phyloP scores from a whole-genome alignment of 768 basidiomycete species.

The Mycena leptocephala region DNA sequence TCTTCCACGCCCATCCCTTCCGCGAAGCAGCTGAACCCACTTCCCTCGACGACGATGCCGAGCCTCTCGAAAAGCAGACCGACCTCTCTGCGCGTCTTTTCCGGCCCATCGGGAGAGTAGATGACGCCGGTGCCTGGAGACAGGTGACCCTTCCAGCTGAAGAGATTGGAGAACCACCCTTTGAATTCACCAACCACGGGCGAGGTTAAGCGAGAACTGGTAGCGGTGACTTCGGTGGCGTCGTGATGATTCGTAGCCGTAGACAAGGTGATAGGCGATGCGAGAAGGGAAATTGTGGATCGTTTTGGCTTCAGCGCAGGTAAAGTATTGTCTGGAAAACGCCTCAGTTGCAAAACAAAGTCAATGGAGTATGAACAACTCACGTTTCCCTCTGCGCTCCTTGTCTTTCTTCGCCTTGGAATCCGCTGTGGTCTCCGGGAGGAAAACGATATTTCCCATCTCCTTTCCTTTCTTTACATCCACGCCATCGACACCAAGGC shows the following conservation, averaged over 20 bases:
- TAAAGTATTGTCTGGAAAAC: slow-evolving; percentile 44
- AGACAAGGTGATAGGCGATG: slow-evolving; percentile 65
- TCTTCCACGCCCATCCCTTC: slow-evolving; percentile 40
- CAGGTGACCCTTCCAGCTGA: slow-evolving; percentile 85
- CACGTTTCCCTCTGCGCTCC: slow-evolving; percentile 72
- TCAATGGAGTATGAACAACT: slow-evolving; percentile 44
- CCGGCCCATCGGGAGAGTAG: slow-evolving; percentile 72
- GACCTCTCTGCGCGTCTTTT: slow-evolving; percentile 76
- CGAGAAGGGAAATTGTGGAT: slow-evolving; percentile 59
- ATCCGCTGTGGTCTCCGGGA: slow-evolving; percentile 41
- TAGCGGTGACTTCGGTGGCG: slow-evolving; percentile 44
- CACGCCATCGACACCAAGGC: slow-evolving; percentile 53
- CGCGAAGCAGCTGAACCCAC: slow-evolving; percentile 45
- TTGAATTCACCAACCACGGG: slow-evolving; percentile 90
- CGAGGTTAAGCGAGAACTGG: slow-evolving; percentile 62
- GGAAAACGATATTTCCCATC: slow-evolving; percentile 65
- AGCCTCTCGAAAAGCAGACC: slow-evolving; percentile 75
- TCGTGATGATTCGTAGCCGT: slow-evolving; percentile 54
- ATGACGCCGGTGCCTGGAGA: slow-evolving; percentile 52
- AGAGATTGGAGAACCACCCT: slow-evolving; percentile 96
- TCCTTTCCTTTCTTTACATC: slow-evolving; percentile 57
- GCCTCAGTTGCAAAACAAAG: slow-evolving; percentile 5
- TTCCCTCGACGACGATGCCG: slow-evolving; percentile 69
- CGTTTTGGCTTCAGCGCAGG: slow-evolving; percentile 64
- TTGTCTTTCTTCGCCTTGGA: slow-evolving; percentile 62